Evolutionary conservation across 192 early-diverging fungal genomes (phyloP), one percentile per base, ranked within the genome.

Genomic region (Gaertneriomyces semiglobifer): DNA sequence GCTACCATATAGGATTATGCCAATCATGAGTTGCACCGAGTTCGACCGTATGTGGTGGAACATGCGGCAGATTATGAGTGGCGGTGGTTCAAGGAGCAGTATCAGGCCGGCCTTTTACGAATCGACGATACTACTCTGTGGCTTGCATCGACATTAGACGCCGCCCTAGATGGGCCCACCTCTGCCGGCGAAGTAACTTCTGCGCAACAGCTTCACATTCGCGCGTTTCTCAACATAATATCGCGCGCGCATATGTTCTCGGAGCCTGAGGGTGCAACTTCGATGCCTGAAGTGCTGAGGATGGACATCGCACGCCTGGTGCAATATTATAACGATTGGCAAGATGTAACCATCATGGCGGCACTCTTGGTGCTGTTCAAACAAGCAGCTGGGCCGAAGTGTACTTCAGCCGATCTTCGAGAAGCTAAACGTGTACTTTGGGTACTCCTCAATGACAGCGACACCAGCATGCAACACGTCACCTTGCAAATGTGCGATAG

Each of bases 1-100:
- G 39, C 53, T n/a, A 55, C 3, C 8, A 12, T 66, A 10, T 45
- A 84, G 81, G 84, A 85, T 44, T 85, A 79, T 62, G 82, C 84
- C 18, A 90, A 90, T 64, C 79, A 81, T 61, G 83, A 87, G 73
- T 76, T 90, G 16, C 78, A 82, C 54, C 70, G 83, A 64, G 80
- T 89, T 53, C 76, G 87, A 64, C 86, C 84, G 33, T 86, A 82
- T 75, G 85, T 90, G 63, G 74, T 88, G 19, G 78, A 86, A 54
- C 82, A 88, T 14, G 84, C 89, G 11, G 75, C 81, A 4, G 79
- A 83, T 6, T 90, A 84, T 68, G 89, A 90, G 73, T 82, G 82
- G 65, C 84, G 84, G 56, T 85, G 83, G 75, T 89, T 90, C 71
- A 81, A 79, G 45, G 70, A 67, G 10, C 73, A 80, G 53, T 69